These are phyloP conservation scores for Botrytis elliptica DNA, from an alignment of 2,329 filamentous ascomycete genomes.

Conservation along the genomic window DNA sequence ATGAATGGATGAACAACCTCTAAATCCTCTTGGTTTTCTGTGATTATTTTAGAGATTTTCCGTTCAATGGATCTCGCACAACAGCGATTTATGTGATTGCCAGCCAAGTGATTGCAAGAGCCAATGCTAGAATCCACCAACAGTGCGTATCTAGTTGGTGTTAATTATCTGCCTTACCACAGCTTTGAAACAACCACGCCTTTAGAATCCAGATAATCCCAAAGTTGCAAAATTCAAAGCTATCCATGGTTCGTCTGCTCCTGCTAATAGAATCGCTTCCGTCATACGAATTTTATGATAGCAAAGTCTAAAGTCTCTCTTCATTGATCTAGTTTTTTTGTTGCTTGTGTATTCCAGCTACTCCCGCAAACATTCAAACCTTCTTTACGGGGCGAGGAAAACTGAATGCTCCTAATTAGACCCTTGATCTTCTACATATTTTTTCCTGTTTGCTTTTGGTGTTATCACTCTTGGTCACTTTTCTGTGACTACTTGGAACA, in stretches of 20 bases:
- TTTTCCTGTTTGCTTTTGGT: neutral
- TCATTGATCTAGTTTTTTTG: neutral
- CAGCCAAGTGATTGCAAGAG: neutral
- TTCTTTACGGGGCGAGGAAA: neutral
- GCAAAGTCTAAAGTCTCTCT: neutral
- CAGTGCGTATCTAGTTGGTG: neutral
- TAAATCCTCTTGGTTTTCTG: conserved; percentile 4
- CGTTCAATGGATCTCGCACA: too few species aligned
- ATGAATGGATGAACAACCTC: conserved; percentile 24
- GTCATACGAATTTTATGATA: neutral
- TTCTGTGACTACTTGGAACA: neutral
- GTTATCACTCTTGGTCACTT: neutral
- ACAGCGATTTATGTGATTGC: neutral
- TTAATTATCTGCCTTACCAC: neutral
- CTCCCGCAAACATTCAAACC: neutral
- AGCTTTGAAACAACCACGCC: neutral
- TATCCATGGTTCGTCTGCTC: neutral
- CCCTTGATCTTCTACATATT: neutral
- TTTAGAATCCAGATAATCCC: neutral
- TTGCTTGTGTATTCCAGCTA: neutral
- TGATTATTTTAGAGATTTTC: neutral
- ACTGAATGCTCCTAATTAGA: neutral
- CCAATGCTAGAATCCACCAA: neutral
- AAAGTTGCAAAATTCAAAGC: neutral
- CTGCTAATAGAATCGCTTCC: neutral